Percentiles rank a stretch among this genome's conserved stretches.
Conservation (phyloP, 352 stramenopile genomes). For the Globisporangium carolinianum region DNA sequence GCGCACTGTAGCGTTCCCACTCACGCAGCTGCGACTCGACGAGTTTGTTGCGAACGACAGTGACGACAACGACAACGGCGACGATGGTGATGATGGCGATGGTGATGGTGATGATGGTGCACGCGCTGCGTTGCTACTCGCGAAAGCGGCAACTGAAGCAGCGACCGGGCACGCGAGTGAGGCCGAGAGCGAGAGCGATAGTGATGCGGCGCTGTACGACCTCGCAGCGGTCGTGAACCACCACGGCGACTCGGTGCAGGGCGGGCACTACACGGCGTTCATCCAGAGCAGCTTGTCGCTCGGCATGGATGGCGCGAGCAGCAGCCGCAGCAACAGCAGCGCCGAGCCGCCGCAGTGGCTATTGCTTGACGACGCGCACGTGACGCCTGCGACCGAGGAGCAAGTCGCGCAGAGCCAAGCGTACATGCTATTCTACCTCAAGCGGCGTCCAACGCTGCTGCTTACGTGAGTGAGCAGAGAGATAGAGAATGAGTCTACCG, state of each 20-base stretch:
- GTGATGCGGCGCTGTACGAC: slow-evolving; percentile 35
- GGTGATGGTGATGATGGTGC: not conserved
- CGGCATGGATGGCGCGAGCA: not conserved
- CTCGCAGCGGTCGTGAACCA: slow-evolving; percentile 57
- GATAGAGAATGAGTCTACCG: not conserved
- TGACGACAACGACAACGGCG: slow-evolving; percentile 9
- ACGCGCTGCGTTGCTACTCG: no score
- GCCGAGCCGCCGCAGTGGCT: slow-evolving; percentile 30
- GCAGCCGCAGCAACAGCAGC: not conserved
- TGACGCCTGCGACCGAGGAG: slow-evolving; percentile 26
- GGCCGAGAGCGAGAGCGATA: slow-evolving; percentile 5
- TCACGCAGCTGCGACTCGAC: slow-evolving; percentile 32
- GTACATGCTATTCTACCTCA: slow-evolving; percentile 27
- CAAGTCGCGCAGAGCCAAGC: slow-evolving; percentile 45
- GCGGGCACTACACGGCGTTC: slow-evolving; percentile 68
- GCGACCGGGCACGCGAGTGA: slow-evolving; percentile 1
- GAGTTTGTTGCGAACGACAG: slow-evolving; percentile 14
- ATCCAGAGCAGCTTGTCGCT: slow-evolving; percentile 14
- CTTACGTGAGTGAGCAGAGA: not conserved
- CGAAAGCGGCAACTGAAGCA: no score
- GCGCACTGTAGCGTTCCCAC: slow-evolving; percentile 45
- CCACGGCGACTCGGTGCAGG: slow-evolving; percentile 58
- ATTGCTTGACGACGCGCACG: slow-evolving; percentile 50
- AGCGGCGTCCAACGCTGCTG: slow-evolving; percentile 6
- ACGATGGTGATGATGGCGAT: not conserved